Evolutionary conservation across 352 stramenopile genomes (phyloP).

Genomic region (Phytophthora lateralis): DNA sequence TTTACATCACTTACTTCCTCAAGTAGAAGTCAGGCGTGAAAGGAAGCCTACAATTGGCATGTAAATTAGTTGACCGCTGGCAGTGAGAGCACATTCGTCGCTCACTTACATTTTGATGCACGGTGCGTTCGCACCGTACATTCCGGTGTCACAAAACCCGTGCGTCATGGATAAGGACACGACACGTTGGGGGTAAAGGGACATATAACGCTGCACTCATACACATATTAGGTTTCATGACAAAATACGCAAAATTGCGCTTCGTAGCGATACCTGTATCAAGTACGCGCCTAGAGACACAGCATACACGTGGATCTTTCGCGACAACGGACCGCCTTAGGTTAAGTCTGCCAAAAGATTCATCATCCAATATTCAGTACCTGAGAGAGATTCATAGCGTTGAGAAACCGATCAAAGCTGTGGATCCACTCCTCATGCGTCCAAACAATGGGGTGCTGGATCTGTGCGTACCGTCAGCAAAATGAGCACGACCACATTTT

Average conservation of each 20-base stretch:
- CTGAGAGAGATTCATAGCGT: conserved; percentile 57
- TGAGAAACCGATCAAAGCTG: conserved; percentile 81
- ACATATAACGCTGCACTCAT: conserved; percentile 49
- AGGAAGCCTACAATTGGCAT: conserved; percentile 43
- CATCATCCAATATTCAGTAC: conserved; percentile 6
- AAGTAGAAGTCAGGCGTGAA: conserved; percentile 79
- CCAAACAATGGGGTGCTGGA: conserved; percentile 79
- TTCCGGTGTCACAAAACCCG: conserved; percentile 60
- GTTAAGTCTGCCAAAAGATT: neutral
- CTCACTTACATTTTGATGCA: conserved; percentile 59
- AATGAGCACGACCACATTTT: neutral
- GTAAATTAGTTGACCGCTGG: neutral
- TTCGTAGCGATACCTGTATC: conserved; percentile 50
- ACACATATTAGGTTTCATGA: neutral
- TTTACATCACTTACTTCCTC: conserved; percentile 50
- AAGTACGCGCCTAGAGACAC: conserved; percentile 74
- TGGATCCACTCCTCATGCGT: conserved; percentile 85
- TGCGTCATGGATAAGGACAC: conserved; percentile 68
- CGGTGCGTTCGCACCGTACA: conserved; percentile 48
- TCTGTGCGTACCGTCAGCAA: conserved; percentile 24
- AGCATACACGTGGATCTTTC: conserved; percentile 69
- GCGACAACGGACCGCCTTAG: conserved; percentile 2
- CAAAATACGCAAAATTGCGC: neutral
- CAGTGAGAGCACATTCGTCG: neutral
- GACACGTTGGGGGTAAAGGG: conserved; percentile 64